Base-by-base conservation (phyloP, 148 eudicot genomes). In the Dysphania ambrosioides region DNA sequence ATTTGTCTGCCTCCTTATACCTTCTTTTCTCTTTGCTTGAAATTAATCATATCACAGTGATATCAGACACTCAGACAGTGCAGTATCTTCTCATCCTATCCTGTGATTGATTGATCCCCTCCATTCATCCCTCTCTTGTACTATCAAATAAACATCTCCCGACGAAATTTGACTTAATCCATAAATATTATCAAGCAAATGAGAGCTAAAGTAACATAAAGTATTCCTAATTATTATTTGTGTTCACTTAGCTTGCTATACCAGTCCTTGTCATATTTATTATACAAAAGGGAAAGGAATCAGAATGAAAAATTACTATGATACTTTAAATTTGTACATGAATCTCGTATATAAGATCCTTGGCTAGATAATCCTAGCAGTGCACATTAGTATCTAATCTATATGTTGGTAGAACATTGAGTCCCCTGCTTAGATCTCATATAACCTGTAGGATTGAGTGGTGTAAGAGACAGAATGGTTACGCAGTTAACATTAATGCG, bases 371-470 rank as follows among this genome's bases (percentile, higher is more conserved):
- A 26, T 55, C 59, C 8, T 8, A 36, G 5, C 16, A 47, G 5
- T n/a, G n/a, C n/a, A n/a, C n/a, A n/a, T n/a, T 59, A 47, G 8
- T 65, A 11, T 55, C 26, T 16, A 70, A 29, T 38, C 85, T 85
- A 89, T 51, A 89, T 63, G 19, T 83, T 77, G 13, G 97, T 89
- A 44, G 92, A 89, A 83, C 97, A 92, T 81, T 82, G 86, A 79
- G 86, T 76, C 38, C 97, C 93, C 71, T 79, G 90, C 78, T 71
- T 86, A 23, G 86, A 75, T 61, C 73, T 87, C 67, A 87, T 70
- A 1, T 83, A 87, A 61, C 83, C 85, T 35, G 91, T 66, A 11
- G 88, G 87, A 64, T 85, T 73, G 40, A 66, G 74, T 71, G 87
- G 63, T 44, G 87, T 88, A 36, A 93, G 85, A 53, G 85, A 84